These are phyloP conservation scores for Starmerella bombicola DNA, from an alignment of 805 yeast genomes.

Conservation along the genomic window DNA sequence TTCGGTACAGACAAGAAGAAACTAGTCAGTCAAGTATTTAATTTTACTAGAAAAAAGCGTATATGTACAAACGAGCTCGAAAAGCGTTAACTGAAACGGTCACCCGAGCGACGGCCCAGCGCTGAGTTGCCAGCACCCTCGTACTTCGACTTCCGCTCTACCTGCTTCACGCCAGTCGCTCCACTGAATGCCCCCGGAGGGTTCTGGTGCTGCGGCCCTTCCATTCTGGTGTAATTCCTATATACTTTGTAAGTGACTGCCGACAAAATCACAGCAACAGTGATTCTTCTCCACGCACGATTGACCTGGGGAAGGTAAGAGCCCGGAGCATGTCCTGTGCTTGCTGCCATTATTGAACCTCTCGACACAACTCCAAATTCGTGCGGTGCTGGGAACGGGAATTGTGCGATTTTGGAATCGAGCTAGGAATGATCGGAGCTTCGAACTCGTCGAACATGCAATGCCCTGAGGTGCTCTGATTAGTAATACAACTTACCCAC, in stretches of 20 bases:
- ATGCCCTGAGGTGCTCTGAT: no score
- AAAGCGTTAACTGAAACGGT: slow-evolving; percentile 14
- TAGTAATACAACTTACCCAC: no score
- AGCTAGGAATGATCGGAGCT: no score
- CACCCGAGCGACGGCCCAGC: slow-evolving; percentile 24
- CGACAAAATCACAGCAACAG: slow-evolving; percentile 21
- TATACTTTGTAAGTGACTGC: slow-evolving; percentile 24
- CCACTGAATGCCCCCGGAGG: slow-evolving; percentile 30
- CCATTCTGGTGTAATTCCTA: slow-evolving; percentile 18
- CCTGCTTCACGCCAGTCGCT: slow-evolving; percentile 21
- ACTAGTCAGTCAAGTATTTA: no score
- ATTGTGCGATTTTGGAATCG: no score
- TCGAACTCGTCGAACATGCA: no score
- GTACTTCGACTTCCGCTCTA: slow-evolving; percentile 27
- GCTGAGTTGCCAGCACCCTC: slow-evolving; percentile 31
- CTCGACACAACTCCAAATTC: no score
- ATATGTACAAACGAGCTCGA: no score
- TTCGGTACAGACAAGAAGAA: no score
- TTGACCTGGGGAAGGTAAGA: slow-evolving; percentile 24
- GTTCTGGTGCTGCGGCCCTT: slow-evolving; percentile 14
- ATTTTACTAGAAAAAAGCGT: neutral
- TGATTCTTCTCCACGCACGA: slow-evolving; percentile 26
- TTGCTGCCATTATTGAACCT: slow-evolving; percentile 12
- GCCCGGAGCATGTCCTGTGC: slow-evolving; percentile 18
- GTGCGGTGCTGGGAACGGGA: no score